Conservation (phyloP, 106 monocot species). For the Acorus gramineus region DNA sequence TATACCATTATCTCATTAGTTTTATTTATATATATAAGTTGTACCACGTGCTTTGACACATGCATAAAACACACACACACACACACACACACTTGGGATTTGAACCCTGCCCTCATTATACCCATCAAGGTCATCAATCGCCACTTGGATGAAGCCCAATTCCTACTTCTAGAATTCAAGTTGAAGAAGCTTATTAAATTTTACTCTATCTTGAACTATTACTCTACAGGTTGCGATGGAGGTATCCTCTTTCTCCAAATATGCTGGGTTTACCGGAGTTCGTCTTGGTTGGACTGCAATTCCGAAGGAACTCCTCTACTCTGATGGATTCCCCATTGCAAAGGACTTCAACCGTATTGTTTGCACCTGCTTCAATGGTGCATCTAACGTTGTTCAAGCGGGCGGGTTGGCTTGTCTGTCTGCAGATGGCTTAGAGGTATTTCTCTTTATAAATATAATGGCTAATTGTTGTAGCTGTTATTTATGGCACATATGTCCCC, state of each 20-base stretch:
- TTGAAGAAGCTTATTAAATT: too few species aligned
- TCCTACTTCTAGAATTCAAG: too few species aligned
- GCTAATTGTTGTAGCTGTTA: not conserved
- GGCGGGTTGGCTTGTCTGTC: slow-evolving; percentile 87
- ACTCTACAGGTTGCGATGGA: slow-evolving; percentile 78
- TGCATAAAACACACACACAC: too few species aligned
- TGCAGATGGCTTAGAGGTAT: slow-evolving; percentile 65
- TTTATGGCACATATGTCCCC: not conserved
- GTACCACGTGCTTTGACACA: too few species aligned
- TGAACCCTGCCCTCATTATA: too few species aligned
- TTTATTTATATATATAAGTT: too few species aligned
- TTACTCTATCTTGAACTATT: not conserved
- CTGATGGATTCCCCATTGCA: slow-evolving; percentile 84
- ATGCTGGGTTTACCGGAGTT: slow-evolving; percentile 94
- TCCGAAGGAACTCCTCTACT: slow-evolving; percentile 69
- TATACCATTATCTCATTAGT: too few species aligned
- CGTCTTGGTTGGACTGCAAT: slow-evolving; percentile 95
- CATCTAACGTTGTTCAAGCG: slow-evolving; percentile 85
- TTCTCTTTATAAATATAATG: not conserved
- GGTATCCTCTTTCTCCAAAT: slow-evolving; percentile 86
- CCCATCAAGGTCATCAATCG: too few species aligned
- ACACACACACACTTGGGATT: too few species aligned
- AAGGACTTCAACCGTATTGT: slow-evolving; percentile 94
- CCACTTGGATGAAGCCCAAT: too few species aligned
- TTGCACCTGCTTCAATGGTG: slow-evolving; percentile 87